Percentiles rank a stretch among this genome's conserved stretches.
Conservation (phyloP, 306 rosid species). For the Arachis hypogaea region DNA sequence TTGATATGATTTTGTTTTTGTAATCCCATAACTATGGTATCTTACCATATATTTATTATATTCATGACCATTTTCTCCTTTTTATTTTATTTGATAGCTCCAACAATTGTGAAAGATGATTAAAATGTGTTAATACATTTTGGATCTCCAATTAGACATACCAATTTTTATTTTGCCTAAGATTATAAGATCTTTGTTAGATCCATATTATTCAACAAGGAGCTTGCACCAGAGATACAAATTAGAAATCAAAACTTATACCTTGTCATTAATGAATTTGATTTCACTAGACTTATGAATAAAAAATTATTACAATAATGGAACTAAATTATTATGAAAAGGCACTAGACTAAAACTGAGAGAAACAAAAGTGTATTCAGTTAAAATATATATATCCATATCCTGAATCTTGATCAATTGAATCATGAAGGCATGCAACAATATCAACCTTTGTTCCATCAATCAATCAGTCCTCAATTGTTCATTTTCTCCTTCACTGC, state of each 20-base stretch:
- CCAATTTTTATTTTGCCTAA: too few relatives aligned
- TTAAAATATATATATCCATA: too few relatives aligned
- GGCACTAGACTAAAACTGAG: conserved; percentile 8
- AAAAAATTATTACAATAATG: conserved; percentile 24
- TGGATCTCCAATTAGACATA: background rate
- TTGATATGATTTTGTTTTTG: too few relatives aligned
- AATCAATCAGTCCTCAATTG: conserved; percentile 43
- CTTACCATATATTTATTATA: background rate
- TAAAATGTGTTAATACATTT: background rate
- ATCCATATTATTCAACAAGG: background rate
- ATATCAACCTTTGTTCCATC: background rate
- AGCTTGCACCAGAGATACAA: background rate
- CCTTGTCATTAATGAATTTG: background rate
- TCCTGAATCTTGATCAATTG: background rate
- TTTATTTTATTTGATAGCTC: background rate
- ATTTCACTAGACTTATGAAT: conserved; percentile 34
- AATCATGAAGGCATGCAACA: conserved; percentile 12
- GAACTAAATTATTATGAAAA: conserved; percentile 1
- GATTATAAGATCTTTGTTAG: too few relatives aligned
- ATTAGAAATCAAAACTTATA: background rate
- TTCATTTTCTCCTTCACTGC: conserved; percentile 53
- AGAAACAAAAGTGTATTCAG: too few relatives aligned
- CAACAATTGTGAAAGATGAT: background rate
- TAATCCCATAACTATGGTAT: background rate
- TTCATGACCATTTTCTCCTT: background rate